Percentiles rank a stretch among this genome's conserved stretches.
phyloP scores from a whole-genome alignment of 345 rosid genomes.

The Psidium guajava region DNA sequence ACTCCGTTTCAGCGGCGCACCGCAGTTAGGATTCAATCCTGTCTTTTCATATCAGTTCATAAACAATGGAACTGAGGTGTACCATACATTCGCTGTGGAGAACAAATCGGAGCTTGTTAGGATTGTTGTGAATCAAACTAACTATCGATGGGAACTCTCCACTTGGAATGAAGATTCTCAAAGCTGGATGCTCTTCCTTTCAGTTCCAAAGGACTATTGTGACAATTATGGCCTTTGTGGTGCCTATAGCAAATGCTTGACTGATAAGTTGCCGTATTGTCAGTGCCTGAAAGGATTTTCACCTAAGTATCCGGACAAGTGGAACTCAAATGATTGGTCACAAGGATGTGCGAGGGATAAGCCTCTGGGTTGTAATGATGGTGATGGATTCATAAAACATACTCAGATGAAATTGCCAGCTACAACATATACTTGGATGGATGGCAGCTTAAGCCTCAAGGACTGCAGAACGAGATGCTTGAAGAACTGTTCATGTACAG shows the following conservation, averaged over 20 bases:
- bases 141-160: slow-evolving; percentile 4
- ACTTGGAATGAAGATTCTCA: not conserved
- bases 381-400: slow-evolving; percentile 22
- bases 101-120: not conserved
- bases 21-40: slow-evolving; percentile 5
- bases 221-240: slow-evolving; percentile 22
- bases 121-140: not conserved
- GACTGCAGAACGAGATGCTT: slow-evolving; percentile 21
- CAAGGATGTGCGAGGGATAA: slow-evolving; percentile 26
- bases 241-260: slow-evolving; percentile 3
- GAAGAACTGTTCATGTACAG: slow-evolving; percentile 25
- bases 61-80: slow-evolving; percentile 2
- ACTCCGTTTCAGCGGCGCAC: slow-evolving; percentile 15
- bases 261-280: not conserved
- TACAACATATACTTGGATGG: slow-evolving; percentile 8
- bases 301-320: slow-evolving; percentile 12
- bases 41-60: slow-evolving; percentile 13
- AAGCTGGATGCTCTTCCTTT: not conserved
- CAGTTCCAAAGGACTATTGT: slow-evolving; percentile 15
- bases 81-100: slow-evolving; percentile 9
- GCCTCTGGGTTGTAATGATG: slow-evolving; percentile 11
- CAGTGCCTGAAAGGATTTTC: slow-evolving; percentile 30
- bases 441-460: not conserved
- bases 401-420: slow-evolving; percentile 29
- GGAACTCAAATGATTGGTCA: slow-evolving; percentile 27